Evolutionary conservation across 257 asterid species (phyloP), one percentile per base, ranked within the genome.

Genomic region (Eustoma russellianum): DNA sequence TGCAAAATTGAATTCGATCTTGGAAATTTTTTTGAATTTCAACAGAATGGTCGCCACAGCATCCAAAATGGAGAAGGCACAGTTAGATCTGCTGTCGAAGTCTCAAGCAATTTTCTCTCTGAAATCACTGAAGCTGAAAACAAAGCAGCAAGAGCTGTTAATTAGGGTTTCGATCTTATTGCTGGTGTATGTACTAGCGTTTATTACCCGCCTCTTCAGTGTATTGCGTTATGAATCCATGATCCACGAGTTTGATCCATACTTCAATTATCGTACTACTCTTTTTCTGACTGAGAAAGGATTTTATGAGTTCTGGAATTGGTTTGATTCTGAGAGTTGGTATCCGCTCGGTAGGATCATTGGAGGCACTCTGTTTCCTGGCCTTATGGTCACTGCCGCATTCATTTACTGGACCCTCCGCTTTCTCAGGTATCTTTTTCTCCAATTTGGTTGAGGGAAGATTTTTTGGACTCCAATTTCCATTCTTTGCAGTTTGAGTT

Each of bases 161-260:
- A 75, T 92, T 72, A 91, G 98, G 50, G 86, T 87, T 40, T 44
- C 94, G 50, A 82, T 92, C 70, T 82, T 92, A 13, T 62, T 78
- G n/a, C 59, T 92, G 68, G 85, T 92, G 6, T 92, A 92, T 68
- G 58, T 88, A 38, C 61, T 92, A 67, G 97, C 98, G 7, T 92
- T 92, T 73, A 80, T 88, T 16, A 69, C 95, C 9, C 82, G 98
- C 7, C 69, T 92, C 43, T 92, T 92, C 79, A 92, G 98, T 61
- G 96, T 92, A 49, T 53, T 92, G 68, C 84, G 98, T 43, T 92
- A 92, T 60, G 98, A 92, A 86, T 87, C 97, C 58, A 92, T 92
- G 98, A 92, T 91, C 89, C 98, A 91, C 70, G 98, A 91, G 85
- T 91, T 91, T 60, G 98, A 91, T 77, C 98, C 98, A 2, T 92